These are phyloP conservation scores for Citrus cavaleriei DNA, from an alignment of 345 rosid species.

Conservation along the genomic window DNA sequence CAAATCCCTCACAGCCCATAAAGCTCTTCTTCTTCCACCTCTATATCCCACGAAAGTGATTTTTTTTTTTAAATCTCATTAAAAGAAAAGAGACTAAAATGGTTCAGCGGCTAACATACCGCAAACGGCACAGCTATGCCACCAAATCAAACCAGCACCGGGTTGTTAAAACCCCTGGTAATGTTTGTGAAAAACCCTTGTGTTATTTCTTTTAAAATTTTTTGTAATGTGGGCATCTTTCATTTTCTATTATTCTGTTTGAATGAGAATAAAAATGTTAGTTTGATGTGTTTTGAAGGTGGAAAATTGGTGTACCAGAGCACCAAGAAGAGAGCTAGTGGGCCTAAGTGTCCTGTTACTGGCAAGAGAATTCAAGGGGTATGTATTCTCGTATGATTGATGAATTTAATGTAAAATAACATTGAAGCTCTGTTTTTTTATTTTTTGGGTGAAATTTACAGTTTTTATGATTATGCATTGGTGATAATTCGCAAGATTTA, in stretches of 20 bases:
- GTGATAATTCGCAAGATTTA: background rate
- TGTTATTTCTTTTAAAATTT: background rate
- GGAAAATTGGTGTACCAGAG: slow-evolving; percentile 75
- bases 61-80: too few relatives aligned
- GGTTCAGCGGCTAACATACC: slow-evolving; percentile 65
- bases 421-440: background rate
- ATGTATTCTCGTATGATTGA: slow-evolving; percentile 11
- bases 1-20: background rate
- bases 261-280: background rate
- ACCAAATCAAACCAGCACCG: slow-evolving; percentile 73
- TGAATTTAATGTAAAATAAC: too few relatives aligned
- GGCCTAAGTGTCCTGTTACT: slow-evolving; percentile 70
- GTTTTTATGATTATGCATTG: background rate
- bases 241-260: background rate
- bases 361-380: slow-evolving; percentile 81
- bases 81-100: slow-evolving; percentile 22
- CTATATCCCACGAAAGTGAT: background rate
- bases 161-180: slow-evolving; percentile 62
- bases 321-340: slow-evolving; percentile 72
- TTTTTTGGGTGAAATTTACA: background rate
- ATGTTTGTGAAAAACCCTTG: background rate
- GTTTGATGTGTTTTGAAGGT: slow-evolving; percentile 28
- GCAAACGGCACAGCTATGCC: slow-evolving; percentile 74
- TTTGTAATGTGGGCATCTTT: background rate
- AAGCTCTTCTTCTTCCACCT: background rate